phyloP scores from a whole-genome alignment of 225 moss, liverwort and hornwort species.

The Bryoerythrophyllum caledonicum region DNA sequence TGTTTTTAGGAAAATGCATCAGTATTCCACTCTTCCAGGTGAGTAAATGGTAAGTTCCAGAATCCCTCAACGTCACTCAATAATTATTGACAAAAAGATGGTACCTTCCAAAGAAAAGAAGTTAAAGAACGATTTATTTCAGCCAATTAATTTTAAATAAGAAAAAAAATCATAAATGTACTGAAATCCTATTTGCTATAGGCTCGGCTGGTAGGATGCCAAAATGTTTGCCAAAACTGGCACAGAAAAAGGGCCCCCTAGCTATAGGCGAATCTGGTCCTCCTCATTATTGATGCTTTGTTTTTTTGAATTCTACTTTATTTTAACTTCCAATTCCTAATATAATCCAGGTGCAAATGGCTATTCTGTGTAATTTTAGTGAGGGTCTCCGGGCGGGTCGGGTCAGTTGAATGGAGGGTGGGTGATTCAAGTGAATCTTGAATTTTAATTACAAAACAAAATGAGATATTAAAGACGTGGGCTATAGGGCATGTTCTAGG shows the following conservation, averaged over 20 bases:
- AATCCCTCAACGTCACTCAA: no score
- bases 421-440: neutral
- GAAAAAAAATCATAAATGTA: neutral
- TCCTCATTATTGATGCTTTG: neutral
- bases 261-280: constrained; percentile 6
- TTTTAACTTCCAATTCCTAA: neutral
- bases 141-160: no score
- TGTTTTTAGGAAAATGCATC: no score
- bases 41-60: no score
- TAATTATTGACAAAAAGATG: no score
- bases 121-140: no score
- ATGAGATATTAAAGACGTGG: neutral
- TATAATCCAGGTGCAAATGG: neutral
- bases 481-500: neutral
- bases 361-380: neutral
- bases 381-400: neutral
- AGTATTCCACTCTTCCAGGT: no score
- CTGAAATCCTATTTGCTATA: no score
- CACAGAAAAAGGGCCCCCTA: neutral
- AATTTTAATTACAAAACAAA: neutral
- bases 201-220: constrained; percentile 19
- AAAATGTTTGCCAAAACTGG: constrained; percentile 8
- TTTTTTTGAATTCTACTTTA: neutral
- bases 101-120: no score
- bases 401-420: neutral